phyloP scores from a whole-genome alignment of 164 flowering plant genomes.

The Berberis vulgaris region DNA sequence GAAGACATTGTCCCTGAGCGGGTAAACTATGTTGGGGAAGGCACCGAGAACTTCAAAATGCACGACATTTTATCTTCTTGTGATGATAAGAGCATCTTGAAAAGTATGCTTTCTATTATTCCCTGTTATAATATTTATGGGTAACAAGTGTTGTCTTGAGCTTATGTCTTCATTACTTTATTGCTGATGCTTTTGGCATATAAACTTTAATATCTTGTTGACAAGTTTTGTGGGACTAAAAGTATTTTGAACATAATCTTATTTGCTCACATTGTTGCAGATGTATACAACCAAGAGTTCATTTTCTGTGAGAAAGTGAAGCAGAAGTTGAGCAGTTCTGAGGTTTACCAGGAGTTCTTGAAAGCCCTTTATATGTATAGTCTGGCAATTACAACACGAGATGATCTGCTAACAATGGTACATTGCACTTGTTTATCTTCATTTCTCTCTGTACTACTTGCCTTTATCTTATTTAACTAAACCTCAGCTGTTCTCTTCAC shows the following conservation, averaged over 20 bases:
- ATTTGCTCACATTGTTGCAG: slow-evolving; percentile 24
- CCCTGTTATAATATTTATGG: background rate
- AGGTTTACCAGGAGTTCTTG: slow-evolving; percentile 56
- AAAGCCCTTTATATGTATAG: slow-evolving; percentile 60
- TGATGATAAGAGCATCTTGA: slow-evolving; percentile 50
- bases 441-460: background rate
- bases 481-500: background rate
- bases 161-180: background rate
- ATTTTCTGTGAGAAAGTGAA: slow-evolving; percentile 68
- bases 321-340: slow-evolving; percentile 47
- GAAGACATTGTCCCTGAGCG: slow-evolving; percentile 24
- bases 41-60: slow-evolving; percentile 36
- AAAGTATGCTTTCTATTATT: slow-evolving; percentile 31
- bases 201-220: too few relatives aligned
- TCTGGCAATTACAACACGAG: slow-evolving; percentile 56
- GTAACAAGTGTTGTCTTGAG: background rate
- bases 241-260: too few relatives aligned
- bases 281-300: slow-evolving; percentile 44
- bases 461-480: background rate
- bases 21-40: slow-evolving; percentile 37
- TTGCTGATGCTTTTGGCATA: too few relatives aligned
- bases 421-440: background rate
- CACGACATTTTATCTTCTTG: slow-evolving; percentile 27
- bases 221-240: too few relatives aligned
- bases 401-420: slow-evolving; percentile 74